Conservation (phyloP, 305 asterid genomes). For the Andrographis paniculata region DNA sequence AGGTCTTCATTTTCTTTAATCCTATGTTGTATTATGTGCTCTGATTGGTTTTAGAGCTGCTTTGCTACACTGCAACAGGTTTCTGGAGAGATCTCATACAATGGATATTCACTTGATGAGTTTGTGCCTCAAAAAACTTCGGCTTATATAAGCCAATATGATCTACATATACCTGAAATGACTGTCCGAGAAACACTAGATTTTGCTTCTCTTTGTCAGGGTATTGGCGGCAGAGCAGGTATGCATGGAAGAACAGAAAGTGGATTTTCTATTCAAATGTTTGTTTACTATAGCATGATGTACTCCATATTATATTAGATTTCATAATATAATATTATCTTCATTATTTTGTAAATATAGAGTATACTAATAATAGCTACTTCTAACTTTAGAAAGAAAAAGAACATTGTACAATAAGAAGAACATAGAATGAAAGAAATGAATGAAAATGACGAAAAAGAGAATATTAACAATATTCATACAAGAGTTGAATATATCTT, state of each 20-base stretch:
- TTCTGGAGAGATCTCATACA: conserved; percentile 33
- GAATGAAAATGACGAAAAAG: background rate
- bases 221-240: conserved; percentile 37
- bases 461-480: too few species aligned
- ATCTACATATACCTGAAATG: conserved; percentile 35
- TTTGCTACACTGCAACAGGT: conserved; percentile 19
- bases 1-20: background rate
- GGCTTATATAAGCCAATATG: conserved; percentile 34
- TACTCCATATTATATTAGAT: too few species aligned
- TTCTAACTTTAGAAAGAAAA: background rate
- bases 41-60: background rate
- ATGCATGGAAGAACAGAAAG: background rate
- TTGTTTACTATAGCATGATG: too few species aligned
- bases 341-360: too few species aligned
- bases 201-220: conserved; percentile 40
- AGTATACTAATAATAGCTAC: too few species aligned
- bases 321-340: too few species aligned
- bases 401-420: background rate
- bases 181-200: conserved; percentile 38
- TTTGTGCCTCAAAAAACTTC: conserved; percentile 35
- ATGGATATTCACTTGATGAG: conserved; percentile 28
- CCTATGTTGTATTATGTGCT: background rate
- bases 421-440: background rate
- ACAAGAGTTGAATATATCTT: too few species aligned
- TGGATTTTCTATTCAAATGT: too few species aligned